Percentiles rank a stretch among this genome's conserved stretches.
Evolutionary conservation across 1,284 basidiomycete genomes (phyloP).

Genomic region (Cerioporus squamosus): DNA sequence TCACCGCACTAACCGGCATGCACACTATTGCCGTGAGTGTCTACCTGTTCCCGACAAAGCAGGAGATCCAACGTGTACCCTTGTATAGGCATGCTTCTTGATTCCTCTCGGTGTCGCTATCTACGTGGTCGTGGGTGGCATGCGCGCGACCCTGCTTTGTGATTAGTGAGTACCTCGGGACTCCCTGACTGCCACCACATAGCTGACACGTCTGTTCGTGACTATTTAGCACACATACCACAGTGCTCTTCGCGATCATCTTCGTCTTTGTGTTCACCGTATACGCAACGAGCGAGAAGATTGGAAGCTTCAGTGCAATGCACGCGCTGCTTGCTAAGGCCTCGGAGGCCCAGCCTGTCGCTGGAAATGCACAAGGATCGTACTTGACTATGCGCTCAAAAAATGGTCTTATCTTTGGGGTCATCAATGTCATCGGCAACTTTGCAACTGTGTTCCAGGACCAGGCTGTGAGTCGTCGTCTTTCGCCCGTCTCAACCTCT

Average conservation of each 20-base stretch:
- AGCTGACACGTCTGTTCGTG: background rate
- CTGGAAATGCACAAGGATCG: constrained; percentile 62
- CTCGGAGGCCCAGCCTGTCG: constrained; percentile 47
- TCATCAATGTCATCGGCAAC: constrained; percentile 86
- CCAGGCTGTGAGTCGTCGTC: constrained; percentile 32
- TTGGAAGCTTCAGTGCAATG: constrained; percentile 57
- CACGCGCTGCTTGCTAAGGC: constrained; percentile 54
- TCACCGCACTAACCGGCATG: constrained; percentile 60
- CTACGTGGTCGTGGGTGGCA: constrained; percentile 59
- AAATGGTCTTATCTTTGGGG: constrained; percentile 86
- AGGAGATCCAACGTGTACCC: constrained; percentile 22
- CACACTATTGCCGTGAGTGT: constrained; percentile 52
- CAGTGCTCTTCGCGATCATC: constrained; percentile 83
- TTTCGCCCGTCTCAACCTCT: background rate
- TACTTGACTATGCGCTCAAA: constrained; percentile 82
- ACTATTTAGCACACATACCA: constrained; percentile 70
- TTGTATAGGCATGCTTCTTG: constrained; percentile 60
- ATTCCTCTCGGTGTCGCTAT: constrained; percentile 59
- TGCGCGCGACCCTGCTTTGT: constrained; percentile 50
- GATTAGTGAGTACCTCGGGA: constrained; percentile 32
- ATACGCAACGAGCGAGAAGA: constrained; percentile 68
- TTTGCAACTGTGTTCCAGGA: constrained; percentile 60
- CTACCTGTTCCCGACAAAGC: constrained; percentile 12
- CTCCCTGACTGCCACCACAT: background rate
- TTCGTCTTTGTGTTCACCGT: constrained; percentile 70